A percentile compares a stretch with the other conserved stretches of the same genome.
Evolutionary conservation across 2,329 filamentous ascomycete genomes (phyloP).

Genomic region (Dactylella cylindrospora): DNA sequence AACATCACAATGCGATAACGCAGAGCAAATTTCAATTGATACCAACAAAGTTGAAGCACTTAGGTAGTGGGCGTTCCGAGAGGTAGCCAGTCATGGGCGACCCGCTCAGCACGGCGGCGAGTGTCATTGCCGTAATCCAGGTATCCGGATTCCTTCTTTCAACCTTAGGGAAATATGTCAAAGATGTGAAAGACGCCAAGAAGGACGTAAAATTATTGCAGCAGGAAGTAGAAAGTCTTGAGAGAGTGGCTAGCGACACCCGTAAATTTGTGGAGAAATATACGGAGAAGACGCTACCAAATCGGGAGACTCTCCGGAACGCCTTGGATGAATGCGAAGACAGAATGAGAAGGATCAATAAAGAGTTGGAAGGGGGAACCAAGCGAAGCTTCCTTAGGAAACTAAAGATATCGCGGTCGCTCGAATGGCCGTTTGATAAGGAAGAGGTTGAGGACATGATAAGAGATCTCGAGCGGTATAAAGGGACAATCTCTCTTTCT

Average conservation of each 20-base stretch:
- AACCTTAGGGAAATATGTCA: conserved; percentile 7
- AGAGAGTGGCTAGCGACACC: conserved; percentile 2
- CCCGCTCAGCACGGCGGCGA: conserved; percentile 6
- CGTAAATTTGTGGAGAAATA: not conserved
- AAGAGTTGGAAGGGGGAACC: not conserved
- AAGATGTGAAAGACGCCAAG: conserved; percentile 7
- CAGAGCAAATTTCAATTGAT: not conserved
- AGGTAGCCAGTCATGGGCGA: too few species aligned
- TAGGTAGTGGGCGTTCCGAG: conserved; percentile 8
- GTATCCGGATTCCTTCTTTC: conserved; percentile 6
- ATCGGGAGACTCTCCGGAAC: not conserved
- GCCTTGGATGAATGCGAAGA: conserved; percentile 3
- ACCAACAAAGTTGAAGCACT: conserved; percentile 3
- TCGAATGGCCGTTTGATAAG: conserved; percentile 50
- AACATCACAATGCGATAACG: too few species aligned
- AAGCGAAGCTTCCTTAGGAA: too few species aligned
- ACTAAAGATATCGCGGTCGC: conserved; percentile 48
- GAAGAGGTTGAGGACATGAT: conserved; percentile 46
- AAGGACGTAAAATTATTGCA: conserved; percentile 3
- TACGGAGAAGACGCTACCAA: conserved; percentile 8
- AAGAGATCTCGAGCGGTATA: conserved; percentile 47
- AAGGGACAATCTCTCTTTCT: conserved; percentile 47
- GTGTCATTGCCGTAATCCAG: conserved; percentile 9
- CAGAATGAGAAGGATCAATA: conserved; percentile 7
- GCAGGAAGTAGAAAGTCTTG: conserved; percentile 5